Evolutionary conservation across 148 eudicot species (phyloP), one percentile per base, ranked within the genome.

Genomic region (Simmondsia chinensis): DNA sequence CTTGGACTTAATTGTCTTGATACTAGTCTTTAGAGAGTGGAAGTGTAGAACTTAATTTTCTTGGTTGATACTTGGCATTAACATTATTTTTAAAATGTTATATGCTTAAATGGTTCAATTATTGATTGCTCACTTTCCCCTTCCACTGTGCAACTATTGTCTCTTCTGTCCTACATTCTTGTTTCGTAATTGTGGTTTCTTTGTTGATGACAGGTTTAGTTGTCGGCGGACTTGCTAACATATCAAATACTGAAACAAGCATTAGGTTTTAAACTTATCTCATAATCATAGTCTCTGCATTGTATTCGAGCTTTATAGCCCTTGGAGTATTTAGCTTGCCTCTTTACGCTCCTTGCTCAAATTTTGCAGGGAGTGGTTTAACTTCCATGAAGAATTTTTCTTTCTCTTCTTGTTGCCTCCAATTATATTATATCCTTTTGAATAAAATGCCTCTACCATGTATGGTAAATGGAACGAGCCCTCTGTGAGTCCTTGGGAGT

Each of bases 321-420:
- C 17, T 18, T 13, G n/a, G 41, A 20, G 16, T 16, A 15, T 37
- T 26, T 24, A 14, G 28, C n/a, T 59, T 13, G 54, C 18, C 19
- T 9, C 11, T 34, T 34, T 56, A 21, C 22, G 3, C 9, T 26
- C 24, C 24, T 52, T 32, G 16, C 27, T 45, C 45, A 12, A 23
- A n/a, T n/a, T 48, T 45, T 54, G 55, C 74, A 91, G 99, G 96
- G 48, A 76, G 9, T 91, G 99, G 99, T 86, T 91, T 61, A 91
- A 91, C 76, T 91, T 91, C 64, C 99, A 91, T 33, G 99, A 91
- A 54, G 99, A 91, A 73, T 91, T 91, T 54, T 91, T 91, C 82
- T 91, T 91, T 75, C 84, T 91, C 38, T 91, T 91, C 60, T 52
- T 91, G 77, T 51, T 91, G 42, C 99, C 96, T 24, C 99, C 99